Evolutionary conservation across 345 rosid genomes (phyloP), one percentile per base, ranked within the genome.

Genomic region (Camelina neglecta): DNA sequence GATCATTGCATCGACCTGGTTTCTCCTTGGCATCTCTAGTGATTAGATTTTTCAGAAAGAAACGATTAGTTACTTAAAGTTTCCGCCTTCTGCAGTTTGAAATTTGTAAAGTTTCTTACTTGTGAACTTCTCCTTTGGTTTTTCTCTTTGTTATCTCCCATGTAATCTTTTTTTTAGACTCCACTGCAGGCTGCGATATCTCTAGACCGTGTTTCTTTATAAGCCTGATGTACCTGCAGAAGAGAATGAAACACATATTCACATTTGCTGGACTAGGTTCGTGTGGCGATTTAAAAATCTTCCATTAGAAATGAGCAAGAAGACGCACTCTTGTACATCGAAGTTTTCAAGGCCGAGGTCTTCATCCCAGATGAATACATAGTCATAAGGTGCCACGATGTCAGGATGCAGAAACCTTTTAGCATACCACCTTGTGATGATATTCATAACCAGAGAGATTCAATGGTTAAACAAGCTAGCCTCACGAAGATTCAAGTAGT

Each of bases 331-430:
- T 82, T 91, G 89, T 54, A 88, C 86, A 75, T 88, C 56, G 59
- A 96, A 96, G 81, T 96, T 90, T 78, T 91, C 91, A 60, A 96
- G 96, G 60, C 98, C 96, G 55, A 95, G 84, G 74, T 95, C 99
- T 81, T 95, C 99, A 68, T 95, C 99, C 97, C 99, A 95, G 51
- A 92, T 88, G 79, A 95, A 95, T 67, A 95, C 78, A 83, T 91
- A 96, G 74, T 96, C 99, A 78, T 96, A 96, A 11, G 94, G 63
- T 15, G 98, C 97, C 67, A 96, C 86, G 8, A 96, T 88, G 85
- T 89, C 93, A 51, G 99, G 99, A 83, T 96, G 99, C 82, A 96
- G 79, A 83, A 96, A 96, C 39, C 99, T 89, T 82, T 96, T 96
- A 36, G 99, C 99, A 81, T 93, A 96, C 99, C 99, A 93, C 98